Evolutionary conservation across 768 basidiomycete genomes (phyloP), one percentile per base, ranked within the genome.

Genomic region (Multifurca ochricompacta): DNA sequence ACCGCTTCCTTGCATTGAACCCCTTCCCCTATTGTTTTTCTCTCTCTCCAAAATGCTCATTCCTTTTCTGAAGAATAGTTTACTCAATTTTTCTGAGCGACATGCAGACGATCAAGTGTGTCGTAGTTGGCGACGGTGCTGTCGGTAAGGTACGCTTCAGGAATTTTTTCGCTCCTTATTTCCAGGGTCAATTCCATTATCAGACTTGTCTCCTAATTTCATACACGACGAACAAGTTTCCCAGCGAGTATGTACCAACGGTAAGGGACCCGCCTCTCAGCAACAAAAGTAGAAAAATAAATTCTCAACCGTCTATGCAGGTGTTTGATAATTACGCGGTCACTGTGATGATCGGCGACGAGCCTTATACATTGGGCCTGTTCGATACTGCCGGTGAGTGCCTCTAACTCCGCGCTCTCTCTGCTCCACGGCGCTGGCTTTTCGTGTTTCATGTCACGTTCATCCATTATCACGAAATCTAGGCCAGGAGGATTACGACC

Each of bases 301-400:
- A 48, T 45, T 66, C 53, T 51, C 30, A 46, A 41, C 37, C 37
- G 44, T 47, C 19, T n/a, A 35, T 50, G 16, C 72, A 91, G 89
- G 87, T 92, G 56, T 93, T 93, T 70, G 91, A 95, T 73, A 95
- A 95, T 73, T 94, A 94, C 73, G 96, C 96, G 58, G 96, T 98
- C 59, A 98, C 95, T n/a, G 96, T 99, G 55, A 98, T 99, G 96
- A 98, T 99, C 73, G 95, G 95, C 49, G 96, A 98, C 66, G 95
- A 98, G 72, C 95, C 96, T 49, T 98, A 98, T 71, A 98, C 96
- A 61, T 74, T 99, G 67, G 96, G 96, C 53, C 71, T 99, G 62
- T 99, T 98, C 71, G 96, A 99, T 78, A 99, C 96, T 56, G 96
- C 96, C 63, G 93, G 93, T 93, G 60, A 64, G 88, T 79, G 44